Base-by-base conservation (phyloP, 352 stramenopile genomes). In the Globisporangium orthogonon region DNA sequence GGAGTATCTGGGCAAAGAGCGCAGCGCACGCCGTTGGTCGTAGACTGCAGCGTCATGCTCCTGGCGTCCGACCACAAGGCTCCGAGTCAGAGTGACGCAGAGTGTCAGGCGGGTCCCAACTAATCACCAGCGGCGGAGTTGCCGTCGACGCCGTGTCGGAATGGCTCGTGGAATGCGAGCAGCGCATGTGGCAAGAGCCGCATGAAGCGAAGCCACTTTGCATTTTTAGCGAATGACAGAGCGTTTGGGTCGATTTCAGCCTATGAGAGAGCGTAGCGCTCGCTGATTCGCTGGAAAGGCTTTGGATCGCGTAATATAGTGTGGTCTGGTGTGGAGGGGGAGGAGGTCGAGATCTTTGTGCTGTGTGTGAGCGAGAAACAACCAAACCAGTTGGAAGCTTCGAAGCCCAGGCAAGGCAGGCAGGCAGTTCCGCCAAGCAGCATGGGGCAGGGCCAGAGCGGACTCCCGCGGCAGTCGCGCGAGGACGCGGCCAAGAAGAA, bases 401-500 rank as follows among this genome's bases (percentile, higher is more conserved):
- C 33, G 39, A 35, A 23, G 23, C 23, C 23, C 23, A 23, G 23
- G 23, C 23, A 23, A 56, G 9, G 39, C 30, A 33, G 23, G 48
- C 35, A 52, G 29, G 17, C 29, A 55, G 50, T 15, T 23, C 23
- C 23, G 23, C 23, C 23, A 23, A 10, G 35, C 14, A 74, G 37
- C 33, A 95, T 95, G 86, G 86, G 86, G 10, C 86, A 95, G 56
- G 83, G 86, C 41, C 86, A 95, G 72, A 95, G 86, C 66, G 83
- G 83, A 48, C 67, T 94, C 55, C 83, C 82, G 65, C 81, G 79
- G 54, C 78, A 89, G 67, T 80, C 79, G 68, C 79, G 78, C 51
- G 83, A 92, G 30, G 84, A 89, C 56, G 78, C 78, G 41, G 72
- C 90, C 52, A 90, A 95, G 74, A 94, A 94, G 71, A 96, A 97